Conservation (phyloP, 805 yeast genomes). For the Candida broadrunensis region DNA sequence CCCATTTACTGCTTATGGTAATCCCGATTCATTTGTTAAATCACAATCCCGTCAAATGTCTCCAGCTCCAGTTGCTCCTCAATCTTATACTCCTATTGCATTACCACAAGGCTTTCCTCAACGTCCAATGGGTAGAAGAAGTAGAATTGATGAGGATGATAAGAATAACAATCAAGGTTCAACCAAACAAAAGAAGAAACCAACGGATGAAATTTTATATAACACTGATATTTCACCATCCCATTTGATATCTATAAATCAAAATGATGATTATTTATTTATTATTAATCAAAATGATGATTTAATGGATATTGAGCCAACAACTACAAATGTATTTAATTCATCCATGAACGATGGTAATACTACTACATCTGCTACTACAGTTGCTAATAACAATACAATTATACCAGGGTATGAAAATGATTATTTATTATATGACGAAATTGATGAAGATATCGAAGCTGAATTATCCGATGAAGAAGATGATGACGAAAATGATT, state of each 20-base stretch:
- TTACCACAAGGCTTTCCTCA: slow-evolving; percentile 10
- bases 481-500: slow-evolving; percentile 37
- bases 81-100: slow-evolving; percentile 4
- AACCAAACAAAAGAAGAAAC: not conserved
- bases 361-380: slow-evolving; percentile 3
- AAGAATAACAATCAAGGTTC: slow-evolving; percentile 2
- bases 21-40: slow-evolving; percentile 29
- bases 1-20: slow-evolving; percentile 40
- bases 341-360: slow-evolving; percentile 1
- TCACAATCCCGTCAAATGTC: slow-evolving; percentile 9
- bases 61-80: slow-evolving; percentile 2
- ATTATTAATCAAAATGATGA: slow-evolving; percentile 8
- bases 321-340: slow-evolving; percentile 9
- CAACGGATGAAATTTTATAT: slow-evolving; percentile 36
- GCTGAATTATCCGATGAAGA: slow-evolving; percentile 38
- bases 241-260: slow-evolving; percentile 24
- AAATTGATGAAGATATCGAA: slow-evolving; percentile 24
- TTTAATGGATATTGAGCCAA: slow-evolving; percentile 27
- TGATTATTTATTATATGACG: slow-evolving; percentile 30
- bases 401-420: slow-evolving; percentile 31
- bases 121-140: slow-evolving; percentile 17
- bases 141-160: slow-evolving; percentile 26
- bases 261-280: slow-evolving; percentile 19
- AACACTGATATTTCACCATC: slow-evolving; percentile 43
- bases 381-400: slow-evolving; percentile 1